phyloP scores from a whole-genome alignment of 257 asterid species.

The Orobanche coerulescens region DNA sequence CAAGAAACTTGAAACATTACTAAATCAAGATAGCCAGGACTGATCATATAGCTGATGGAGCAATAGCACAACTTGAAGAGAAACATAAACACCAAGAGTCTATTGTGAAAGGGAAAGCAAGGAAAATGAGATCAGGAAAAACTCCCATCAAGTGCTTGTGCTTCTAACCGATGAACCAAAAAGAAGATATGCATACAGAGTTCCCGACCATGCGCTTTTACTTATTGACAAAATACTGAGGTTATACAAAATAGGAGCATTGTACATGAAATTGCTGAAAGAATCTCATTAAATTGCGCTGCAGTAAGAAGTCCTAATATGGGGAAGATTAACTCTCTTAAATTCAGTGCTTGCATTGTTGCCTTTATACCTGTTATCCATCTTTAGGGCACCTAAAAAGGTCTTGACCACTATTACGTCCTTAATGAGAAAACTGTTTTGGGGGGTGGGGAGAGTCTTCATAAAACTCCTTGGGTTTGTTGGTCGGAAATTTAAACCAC shows the following conservation, averaged over 20 bases:
- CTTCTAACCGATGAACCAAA: conserved; percentile 25
- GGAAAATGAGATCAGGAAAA: conserved; percentile 37
- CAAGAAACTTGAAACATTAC: conserved; percentile 51
- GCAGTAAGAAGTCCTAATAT: not conserved
- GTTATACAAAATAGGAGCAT: not conserved
- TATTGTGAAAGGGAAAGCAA: conserved; percentile 39
- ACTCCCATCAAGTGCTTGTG: conserved; percentile 42
- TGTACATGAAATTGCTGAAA: not conserved
- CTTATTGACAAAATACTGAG: too few species aligned
- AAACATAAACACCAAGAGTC: conserved; percentile 42
- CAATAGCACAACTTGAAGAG: conserved; percentile 45
- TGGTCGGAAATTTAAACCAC: too few species aligned
- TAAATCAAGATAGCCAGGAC: conserved; percentile 46
- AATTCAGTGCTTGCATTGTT: too few species aligned
- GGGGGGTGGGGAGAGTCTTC: too few species aligned
- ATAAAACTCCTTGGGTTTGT: too few species aligned
- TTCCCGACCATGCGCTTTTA: not conserved
- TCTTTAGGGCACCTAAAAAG: too few species aligned
- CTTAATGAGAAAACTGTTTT: too few species aligned
- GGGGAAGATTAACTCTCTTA: too few species aligned
- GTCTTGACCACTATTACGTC: too few species aligned
- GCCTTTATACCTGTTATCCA: too few species aligned
- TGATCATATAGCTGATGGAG: conserved; percentile 41
- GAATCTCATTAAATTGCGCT: not conserved
- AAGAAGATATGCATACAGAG: not conserved